These are phyloP conservation scores for Rubia tinctorum DNA, from an alignment of 305 asterid species.

Conservation along the genomic window DNA sequence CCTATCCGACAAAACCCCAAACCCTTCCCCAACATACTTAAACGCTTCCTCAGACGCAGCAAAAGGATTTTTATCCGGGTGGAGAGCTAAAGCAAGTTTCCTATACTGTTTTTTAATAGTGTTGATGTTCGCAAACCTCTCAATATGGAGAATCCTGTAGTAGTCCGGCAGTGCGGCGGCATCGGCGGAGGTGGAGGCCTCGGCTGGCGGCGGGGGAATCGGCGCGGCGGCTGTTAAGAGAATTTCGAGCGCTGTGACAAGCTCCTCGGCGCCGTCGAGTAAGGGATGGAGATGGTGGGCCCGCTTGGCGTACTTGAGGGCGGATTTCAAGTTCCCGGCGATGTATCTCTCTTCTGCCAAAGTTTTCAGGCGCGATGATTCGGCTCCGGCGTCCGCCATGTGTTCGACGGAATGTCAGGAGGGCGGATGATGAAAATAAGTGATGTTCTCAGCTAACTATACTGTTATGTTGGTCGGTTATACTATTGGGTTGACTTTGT, in stretches of 20 bases:
- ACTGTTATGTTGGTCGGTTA: too few relatives aligned
- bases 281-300: conserved; percentile 56
- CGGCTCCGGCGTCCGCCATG: conserved; percentile 11
- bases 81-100: conserved; percentile 69
- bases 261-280: conserved; percentile 49
- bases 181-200: conserved; percentile 4
- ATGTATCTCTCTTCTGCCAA: conserved; percentile 53
- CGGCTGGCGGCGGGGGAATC: conserved; percentile 5
- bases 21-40: conserved; percentile 76
- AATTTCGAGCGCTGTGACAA: conserved; percentile 60
- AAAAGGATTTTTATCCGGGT: conserved; percentile 76
- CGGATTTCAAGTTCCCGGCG: conserved; percentile 56
- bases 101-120: conserved; percentile 68
- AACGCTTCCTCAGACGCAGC: conserved; percentile 74
- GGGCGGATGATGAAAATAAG: not conserved
- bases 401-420: conserved; percentile 8
- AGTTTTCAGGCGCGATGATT: conserved; percentile 49
- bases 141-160: conserved; percentile 62
- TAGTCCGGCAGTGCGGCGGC: conserved; percentile 42
- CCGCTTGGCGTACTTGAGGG: conserved; percentile 61
- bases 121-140: conserved; percentile 60
- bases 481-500: too few relatives aligned
- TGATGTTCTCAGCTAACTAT: too few relatives aligned
- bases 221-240: conserved; percentile 39
- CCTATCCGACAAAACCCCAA: conserved; percentile 68